These are phyloP conservation scores for Stylonectria norvegica DNA, from an alignment of 2,329 filamentous ascomycete species.

Conservation along the genomic window DNA sequence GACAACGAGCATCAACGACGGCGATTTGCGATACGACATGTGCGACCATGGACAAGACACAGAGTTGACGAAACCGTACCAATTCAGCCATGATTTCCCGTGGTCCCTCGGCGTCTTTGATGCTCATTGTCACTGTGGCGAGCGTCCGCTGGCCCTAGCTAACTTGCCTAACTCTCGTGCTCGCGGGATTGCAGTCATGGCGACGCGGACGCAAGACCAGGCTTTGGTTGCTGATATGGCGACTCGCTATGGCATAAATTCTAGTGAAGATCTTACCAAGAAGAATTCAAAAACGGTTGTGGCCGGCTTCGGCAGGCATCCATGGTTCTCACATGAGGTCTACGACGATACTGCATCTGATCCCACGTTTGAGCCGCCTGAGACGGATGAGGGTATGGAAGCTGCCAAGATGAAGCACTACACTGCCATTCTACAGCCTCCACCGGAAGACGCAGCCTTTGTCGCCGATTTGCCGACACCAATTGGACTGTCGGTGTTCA, in stretches of 20 bases:
- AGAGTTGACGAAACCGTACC: neutral
- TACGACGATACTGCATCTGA: constrained; percentile 11
- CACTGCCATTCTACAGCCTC: constrained; percentile 12
- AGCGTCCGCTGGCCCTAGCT: constrained; percentile 4
- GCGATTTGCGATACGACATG: neutral
- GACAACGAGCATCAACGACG: neutral
- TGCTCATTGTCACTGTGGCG: constrained; percentile 23
- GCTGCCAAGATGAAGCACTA: constrained; percentile 18
- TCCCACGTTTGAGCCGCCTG: constrained; percentile 2
- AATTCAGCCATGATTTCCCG: constrained; percentile 9
- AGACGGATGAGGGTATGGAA: constrained; percentile 1
- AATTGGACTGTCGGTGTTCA: constrained; percentile 51
- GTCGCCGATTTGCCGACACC: constrained; percentile 52
- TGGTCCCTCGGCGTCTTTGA: constrained; percentile 33
- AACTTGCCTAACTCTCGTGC: constrained; percentile 16
- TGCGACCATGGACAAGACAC: neutral
- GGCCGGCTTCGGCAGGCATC: constrained; percentile 23
- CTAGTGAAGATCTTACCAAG: neutral
- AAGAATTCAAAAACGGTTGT: constrained; percentile 8
- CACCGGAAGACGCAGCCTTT: constrained; percentile 15
- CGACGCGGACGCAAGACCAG: constrained; percentile 24
- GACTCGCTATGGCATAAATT: constrained; percentile 3
- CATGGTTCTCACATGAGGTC: constrained; percentile 24
- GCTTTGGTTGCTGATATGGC: constrained; percentile 9
- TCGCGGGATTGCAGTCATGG: constrained; percentile 17